These are phyloP conservation scores for Effrenium voratum DNA, from an alignment of 73 alveolate genomes.

Conservation along the genomic window DNA sequence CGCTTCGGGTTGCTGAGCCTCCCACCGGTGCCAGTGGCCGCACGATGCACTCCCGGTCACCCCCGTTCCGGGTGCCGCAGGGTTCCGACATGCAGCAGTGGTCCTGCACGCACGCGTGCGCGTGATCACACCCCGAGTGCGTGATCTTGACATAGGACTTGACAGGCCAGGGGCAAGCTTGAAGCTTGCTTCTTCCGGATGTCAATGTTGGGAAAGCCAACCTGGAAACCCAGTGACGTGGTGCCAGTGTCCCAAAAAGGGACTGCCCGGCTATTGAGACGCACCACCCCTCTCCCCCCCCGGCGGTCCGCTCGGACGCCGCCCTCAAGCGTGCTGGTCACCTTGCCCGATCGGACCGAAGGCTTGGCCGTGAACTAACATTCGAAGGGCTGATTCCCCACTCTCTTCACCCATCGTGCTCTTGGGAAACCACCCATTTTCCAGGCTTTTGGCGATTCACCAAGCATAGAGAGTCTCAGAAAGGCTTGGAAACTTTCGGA, in stretches of 20 bases:
- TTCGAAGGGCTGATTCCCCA: too few relatives aligned
- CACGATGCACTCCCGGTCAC: conserved; percentile 79
- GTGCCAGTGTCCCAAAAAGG: background rate
- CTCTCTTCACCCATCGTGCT: too few relatives aligned
- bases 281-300: too few relatives aligned
- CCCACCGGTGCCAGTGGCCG: conserved; percentile 50
- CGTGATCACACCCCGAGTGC: background rate
- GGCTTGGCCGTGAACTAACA: too few relatives aligned
- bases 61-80: conserved; percentile 76
- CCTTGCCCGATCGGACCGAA: background rate
- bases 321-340: conserved; percentile 5
- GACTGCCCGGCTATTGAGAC: too few relatives aligned
- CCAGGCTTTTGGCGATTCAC: too few relatives aligned
- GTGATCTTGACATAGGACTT: background rate
- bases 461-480: too few relatives aligned
- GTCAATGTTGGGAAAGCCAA: background rate
- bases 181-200: background rate
- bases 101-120: conserved; percentile 28
- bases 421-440: too few relatives aligned
- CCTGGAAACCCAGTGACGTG: too few relatives aligned
- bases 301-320: conserved; percentile 84
- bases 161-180: background rate
- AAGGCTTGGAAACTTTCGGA: too few relatives aligned
- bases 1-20: background rate
- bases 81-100: conserved; percentile 88